A percentile compares a stretch with the other conserved stretches of the same genome.
phyloP scores from a whole-genome alignment of 2,329 filamentous ascomycete species.

The Penicillium brasilianum region DNA sequence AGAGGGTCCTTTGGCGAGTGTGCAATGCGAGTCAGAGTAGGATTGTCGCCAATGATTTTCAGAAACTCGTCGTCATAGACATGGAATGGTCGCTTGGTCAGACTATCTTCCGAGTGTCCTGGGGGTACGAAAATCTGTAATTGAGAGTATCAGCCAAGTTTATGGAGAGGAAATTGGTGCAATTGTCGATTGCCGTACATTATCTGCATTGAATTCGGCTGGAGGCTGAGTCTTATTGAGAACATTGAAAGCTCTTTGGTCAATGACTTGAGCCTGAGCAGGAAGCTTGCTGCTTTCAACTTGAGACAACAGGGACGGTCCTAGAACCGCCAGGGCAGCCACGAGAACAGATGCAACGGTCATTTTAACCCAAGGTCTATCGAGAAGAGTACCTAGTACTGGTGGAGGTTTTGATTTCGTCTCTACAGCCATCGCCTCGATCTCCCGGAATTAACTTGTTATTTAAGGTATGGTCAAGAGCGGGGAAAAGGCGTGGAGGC shows the following conservation, averaged over 20 bases:
- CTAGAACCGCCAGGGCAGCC: not conserved
- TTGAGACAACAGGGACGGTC: not conserved
- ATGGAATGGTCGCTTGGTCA: slow-evolving; percentile 3
- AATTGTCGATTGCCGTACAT: not conserved
- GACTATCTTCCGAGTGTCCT: not conserved
- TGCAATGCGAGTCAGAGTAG: not conserved
- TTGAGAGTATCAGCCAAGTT: not conserved
- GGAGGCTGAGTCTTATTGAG: slow-evolving; percentile 23
- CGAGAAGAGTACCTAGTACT: too few species aligned
- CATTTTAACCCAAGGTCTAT: not conserved
- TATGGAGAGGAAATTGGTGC: not conserved
- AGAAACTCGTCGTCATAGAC: slow-evolving; percentile 4
- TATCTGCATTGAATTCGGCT: slow-evolving; percentile 19
- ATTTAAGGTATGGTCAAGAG: not conserved
- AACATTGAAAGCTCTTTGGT: slow-evolving; percentile 26
- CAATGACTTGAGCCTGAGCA: slow-evolving; percentile 24
- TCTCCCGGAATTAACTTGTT: not conserved
- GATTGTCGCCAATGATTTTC: not conserved
- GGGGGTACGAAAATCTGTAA: not conserved
- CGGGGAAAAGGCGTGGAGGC: not conserved
- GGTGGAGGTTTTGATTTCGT: too few species aligned
- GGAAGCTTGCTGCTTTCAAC: slow-evolving; percentile 12
- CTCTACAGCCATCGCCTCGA: not conserved
- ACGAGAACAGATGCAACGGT: slow-evolving; percentile 2
- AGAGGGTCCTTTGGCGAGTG: slow-evolving; percentile 3